Evolutionary conservation across 2,329 filamentous ascomycete species (phyloP).

Genomic region (Curvularia sp.): DNA sequence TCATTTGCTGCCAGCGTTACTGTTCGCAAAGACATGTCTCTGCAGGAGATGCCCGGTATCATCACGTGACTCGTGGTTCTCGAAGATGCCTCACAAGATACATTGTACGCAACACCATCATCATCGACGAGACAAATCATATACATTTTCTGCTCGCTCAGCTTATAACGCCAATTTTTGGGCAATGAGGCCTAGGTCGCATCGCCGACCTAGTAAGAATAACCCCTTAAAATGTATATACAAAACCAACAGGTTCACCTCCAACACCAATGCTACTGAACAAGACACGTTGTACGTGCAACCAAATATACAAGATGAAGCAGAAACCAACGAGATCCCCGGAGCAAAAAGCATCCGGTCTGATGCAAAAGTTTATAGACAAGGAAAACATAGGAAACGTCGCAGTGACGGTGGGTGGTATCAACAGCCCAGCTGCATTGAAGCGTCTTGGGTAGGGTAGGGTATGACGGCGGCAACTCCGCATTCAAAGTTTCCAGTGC

Average conservation of each 20-base stretch:
- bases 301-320: constrained; percentile 3
- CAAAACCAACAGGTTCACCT: background rate
- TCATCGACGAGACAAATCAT: background rate
- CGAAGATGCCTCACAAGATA: background rate
- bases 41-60: background rate
- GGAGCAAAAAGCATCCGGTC: background rate
- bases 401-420: constrained; percentile 10
- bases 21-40: background rate
- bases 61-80: background rate
- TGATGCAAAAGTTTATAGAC: background rate
- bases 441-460: background rate
- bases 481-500: background rate
- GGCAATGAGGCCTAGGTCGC: background rate
- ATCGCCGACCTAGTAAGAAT: background rate
- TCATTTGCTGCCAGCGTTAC: background rate
- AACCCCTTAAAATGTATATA: constrained; percentile 1
- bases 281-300: constrained; percentile 6
- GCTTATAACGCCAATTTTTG: background rate
- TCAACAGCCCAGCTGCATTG: background rate
- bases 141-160: background rate
- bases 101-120: background rate
- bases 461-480: background rate
- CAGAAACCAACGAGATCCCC: background rate
- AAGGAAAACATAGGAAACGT: constrained; percentile 19
- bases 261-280: constrained; percentile 20